A percentile compares a stretch with the other conserved stretches of the same genome.
phyloP scores from a whole-genome alignment of 2,329 filamentous ascomycete species.

The Botrytis sinoallii region DNA sequence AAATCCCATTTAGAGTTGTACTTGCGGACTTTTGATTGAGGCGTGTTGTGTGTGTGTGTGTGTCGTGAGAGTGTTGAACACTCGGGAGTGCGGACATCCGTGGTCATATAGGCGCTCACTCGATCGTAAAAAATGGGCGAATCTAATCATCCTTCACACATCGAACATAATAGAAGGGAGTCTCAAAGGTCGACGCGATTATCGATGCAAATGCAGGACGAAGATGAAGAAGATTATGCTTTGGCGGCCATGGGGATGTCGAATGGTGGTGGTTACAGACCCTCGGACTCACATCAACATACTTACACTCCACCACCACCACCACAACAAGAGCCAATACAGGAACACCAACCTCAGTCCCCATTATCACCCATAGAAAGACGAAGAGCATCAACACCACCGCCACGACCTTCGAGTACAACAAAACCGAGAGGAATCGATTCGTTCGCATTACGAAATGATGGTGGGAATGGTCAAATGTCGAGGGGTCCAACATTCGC shows the following conservation, averaged over 20 bases:
- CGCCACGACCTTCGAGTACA: constrained; percentile 51
- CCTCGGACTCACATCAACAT: constrained; percentile 23
- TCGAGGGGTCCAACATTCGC: constrained; percentile 25
- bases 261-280: constrained; percentile 41
- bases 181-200: constrained; percentile 40
- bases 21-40: constrained; percentile 7
- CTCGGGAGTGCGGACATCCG: constrained; percentile 20
- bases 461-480: constrained; percentile 44
- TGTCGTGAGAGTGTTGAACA: constrained; percentile 7
- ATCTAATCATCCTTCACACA: constrained; percentile 29
- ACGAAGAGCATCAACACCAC: constrained; percentile 31
- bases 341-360: constrained; percentile 7
- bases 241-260: constrained; percentile 50
- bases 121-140: constrained; percentile 23
- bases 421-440: constrained; percentile 52
- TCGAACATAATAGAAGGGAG: constrained; percentile 43
- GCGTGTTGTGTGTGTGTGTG: constrained; percentile 1
- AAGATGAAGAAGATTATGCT: constrained; percentile 49
- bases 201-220: constrained; percentile 39
- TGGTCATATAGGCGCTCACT: constrained; percentile 9
- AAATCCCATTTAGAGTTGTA: not conserved
- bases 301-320: constrained; percentile 26
- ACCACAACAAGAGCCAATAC: constrained; percentile 23
- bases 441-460: constrained; percentile 51
- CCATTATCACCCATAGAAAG: constrained; percentile 29